Base-by-base conservation (phyloP, 139 green algal species). In the Chlamydomonas sphaeroides region DNA sequence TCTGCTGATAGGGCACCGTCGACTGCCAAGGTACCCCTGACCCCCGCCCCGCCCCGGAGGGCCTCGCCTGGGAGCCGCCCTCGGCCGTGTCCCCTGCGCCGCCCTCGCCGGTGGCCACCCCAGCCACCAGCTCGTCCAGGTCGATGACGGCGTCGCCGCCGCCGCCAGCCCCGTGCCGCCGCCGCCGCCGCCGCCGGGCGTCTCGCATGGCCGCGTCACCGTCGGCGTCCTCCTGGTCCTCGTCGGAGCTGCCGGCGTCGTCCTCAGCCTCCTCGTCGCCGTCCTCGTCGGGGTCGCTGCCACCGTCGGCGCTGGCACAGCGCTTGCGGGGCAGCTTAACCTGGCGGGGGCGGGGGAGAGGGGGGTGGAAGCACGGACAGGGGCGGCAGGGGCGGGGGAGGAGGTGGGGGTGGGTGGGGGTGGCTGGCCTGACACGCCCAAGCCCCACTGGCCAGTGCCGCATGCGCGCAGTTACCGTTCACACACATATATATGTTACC, bases 111-210 rank as follows among this genome's bases (percentile, higher is more conserved):
- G 21, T 38, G 25, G 32, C 56, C 51, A 72, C 42, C 5, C 71
- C 72, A 18, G 66, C 84, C 49, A 79, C 56, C 48, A 78, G 75
- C 3, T 75, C 84, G 2, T 86, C 88, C 39, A 85, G 41, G 49
- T 80, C 80, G n/a, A 76, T 56, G 77, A 32, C 23, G 56, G 6
- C 56, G 7, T n/a, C 17, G 23, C 25, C 25, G 3, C 56, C 25
- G 23, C 23, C 56, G 3, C n/a, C 6, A 25, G 56, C 56, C 23
- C 3, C 56, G 56, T 2, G 8, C 0, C 25, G 23, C 8, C 28
- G 21, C 67, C 39, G 53, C 53, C 38, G 20, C 72, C 65, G 69
- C 73, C 63, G 30, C 36, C 78, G 10, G 11, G 7, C 53, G 35
- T 66, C n/a, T 23, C 42, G 14, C 59, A 28, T 68, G 1, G 5